These are phyloP conservation scores for Sordariomycetes sp. DNA, from an alignment of 2,329 filamentous ascomycete genomes.

Conservation along the genomic window DNA sequence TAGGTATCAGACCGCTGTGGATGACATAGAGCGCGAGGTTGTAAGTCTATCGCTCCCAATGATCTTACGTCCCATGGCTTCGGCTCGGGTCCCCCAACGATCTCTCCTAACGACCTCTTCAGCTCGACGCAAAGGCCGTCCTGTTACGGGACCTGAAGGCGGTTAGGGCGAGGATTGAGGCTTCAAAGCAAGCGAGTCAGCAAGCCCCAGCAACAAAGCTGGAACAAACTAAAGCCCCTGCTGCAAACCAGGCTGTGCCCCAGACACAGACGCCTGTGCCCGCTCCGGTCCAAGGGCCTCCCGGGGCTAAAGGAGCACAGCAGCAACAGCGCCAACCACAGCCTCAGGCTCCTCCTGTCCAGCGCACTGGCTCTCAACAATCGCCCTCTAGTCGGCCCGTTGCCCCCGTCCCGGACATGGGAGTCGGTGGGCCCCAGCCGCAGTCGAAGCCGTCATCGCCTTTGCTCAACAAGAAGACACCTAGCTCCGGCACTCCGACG, in stretches of 20 bases:
- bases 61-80: not conserved
- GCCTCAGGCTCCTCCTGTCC: conserved; percentile 8
- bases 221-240: not conserved
- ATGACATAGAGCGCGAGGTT: conserved; percentile 47
- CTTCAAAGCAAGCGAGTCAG: not conserved
- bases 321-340: conserved; percentile 7
- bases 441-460: not conserved
- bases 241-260: not conserved
- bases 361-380: not conserved
- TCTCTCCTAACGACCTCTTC: not conserved
- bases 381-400: conserved; percentile 18
- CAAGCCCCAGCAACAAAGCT: not conserved
- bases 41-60: conserved; percentile 24
- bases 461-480: not conserved
- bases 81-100: not conserved
- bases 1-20: conserved; percentile 40
- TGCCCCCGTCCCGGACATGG: conserved; percentile 48
- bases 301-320: not conserved
- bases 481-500: not conserved
- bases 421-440: conserved; percentile 26
- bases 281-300: not conserved
- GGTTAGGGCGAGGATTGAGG: conserved; percentile 16
- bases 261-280: not conserved
- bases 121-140: conserved; percentile 41
- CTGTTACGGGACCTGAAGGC: conserved; percentile 41